Evolutionary conservation across 2,329 filamentous ascomycete genomes (phyloP).

Genomic region (Didymella keratinophila): DNA sequence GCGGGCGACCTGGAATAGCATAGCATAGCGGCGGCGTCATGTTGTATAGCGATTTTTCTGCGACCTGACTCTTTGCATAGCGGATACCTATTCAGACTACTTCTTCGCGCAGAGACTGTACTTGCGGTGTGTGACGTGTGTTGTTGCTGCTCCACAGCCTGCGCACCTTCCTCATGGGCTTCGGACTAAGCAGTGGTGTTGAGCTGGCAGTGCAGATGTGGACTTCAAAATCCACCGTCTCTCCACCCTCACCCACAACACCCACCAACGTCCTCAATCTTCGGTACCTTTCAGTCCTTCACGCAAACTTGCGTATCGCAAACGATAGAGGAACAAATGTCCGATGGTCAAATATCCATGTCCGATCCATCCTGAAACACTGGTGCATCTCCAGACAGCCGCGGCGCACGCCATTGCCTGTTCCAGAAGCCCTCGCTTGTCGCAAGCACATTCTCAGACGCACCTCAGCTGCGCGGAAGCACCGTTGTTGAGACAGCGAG

Average conservation of each 20-base stretch:
- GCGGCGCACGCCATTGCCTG: constrained; percentile 6
- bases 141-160: constrained; percentile 5
- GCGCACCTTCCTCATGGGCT: neutral
- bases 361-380: constrained; percentile 17
- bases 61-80: constrained; percentile 8
- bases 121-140: constrained; percentile 10
- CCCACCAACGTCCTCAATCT: neutral
- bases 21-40: constrained; percentile 23
- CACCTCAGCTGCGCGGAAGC: constrained; percentile 14
- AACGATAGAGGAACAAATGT: constrained; percentile 1
- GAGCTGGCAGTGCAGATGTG: neutral
- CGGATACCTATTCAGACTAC: neutral
- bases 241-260: constrained; percentile 1
- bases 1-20: constrained; percentile 4
- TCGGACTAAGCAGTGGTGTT: constrained; percentile 2
- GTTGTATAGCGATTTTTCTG: constrained; percentile 12
- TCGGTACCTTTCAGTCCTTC: neutral
- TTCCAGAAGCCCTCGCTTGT: constrained; percentile 20
- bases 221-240: neutral
- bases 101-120: constrained; percentile 1
- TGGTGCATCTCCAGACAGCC: constrained; percentile 17
- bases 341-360: constrained; percentile 10
- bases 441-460: constrained; percentile 8
- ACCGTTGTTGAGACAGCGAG: constrained; percentile 14
- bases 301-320: neutral